Evolutionary conservation across 2,329 filamentous ascomycete genomes (phyloP).

Genomic region (Beauveria pseudobassiana): DNA sequence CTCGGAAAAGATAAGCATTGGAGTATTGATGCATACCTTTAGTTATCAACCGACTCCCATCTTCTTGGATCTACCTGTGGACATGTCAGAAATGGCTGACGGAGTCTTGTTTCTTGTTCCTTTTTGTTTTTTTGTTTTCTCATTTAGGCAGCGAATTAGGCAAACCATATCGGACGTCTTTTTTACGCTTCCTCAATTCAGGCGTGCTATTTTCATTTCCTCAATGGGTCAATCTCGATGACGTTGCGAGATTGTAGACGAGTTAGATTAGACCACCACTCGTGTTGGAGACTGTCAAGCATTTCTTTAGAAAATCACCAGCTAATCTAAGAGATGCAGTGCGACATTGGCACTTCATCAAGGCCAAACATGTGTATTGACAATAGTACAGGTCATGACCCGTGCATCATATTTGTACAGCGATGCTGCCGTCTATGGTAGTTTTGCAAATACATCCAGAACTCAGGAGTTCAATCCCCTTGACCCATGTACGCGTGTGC

Average conservation of each 20-base stretch:
- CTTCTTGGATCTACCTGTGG: background rate
- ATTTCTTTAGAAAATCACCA: no score
- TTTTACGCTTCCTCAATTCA: background rate
- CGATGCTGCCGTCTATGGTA: background rate
- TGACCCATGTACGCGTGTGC: background rate
- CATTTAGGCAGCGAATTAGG: background rate
- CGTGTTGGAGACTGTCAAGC: no score
- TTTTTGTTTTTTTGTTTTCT: background rate
- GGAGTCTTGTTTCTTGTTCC: background rate
- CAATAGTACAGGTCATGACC: no score
- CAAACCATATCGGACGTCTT: background rate
- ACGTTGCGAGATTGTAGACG: no score
- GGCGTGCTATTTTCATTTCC: background rate
- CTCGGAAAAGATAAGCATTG: conserved; percentile 4
- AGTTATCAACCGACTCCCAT: background rate
- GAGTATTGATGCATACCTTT: background rate
- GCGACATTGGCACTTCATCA: no score
- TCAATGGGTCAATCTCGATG: background rate
- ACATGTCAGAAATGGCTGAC: background rate
- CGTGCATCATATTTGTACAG: no score
- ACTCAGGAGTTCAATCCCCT: background rate
- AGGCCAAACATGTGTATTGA: no score
- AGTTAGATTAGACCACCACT: no score
- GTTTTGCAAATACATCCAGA: no score
- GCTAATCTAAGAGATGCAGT: no score